Percentiles rank a stretch among this genome's conserved stretches.
Evolutionary conservation across 2,329 filamentous ascomycete genomes (phyloP).

Genomic region (Nannizzia gypsea): DNA sequence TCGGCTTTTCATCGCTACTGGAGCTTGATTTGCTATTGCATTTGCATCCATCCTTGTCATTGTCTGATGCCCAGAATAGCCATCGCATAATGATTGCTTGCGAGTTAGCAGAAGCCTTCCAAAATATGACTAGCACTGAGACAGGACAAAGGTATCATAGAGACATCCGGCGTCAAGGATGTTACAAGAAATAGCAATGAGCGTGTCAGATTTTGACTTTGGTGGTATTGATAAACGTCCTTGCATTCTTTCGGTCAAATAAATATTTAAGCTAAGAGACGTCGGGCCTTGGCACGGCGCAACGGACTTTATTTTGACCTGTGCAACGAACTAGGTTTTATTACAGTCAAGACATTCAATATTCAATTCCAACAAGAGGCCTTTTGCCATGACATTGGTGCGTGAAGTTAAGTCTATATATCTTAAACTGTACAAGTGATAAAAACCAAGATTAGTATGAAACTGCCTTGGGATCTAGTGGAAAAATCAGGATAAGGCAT

Average conservation of each 20-base stretch:
- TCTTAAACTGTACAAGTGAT: neutral
- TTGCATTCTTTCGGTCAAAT: neutral
- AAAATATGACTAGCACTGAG: neutral
- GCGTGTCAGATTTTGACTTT: neutral
- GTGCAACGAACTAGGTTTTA: neutral
- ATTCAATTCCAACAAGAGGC: neutral
- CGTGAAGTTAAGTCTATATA: neutral
- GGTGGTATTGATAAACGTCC: neutral
- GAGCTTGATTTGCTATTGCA: neutral
- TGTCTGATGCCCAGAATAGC: constrained; percentile 34
- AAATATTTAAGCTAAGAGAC: neutral
- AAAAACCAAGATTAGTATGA: neutral
- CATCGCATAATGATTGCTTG: constrained; percentile 34
- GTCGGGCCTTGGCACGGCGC: neutral
- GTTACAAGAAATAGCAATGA: neutral
- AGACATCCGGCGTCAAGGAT: neutral
- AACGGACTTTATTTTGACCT: neutral
- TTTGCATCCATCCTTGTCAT: neutral
- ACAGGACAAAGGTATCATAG: neutral
- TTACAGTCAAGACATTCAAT: neutral
- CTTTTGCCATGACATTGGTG: neutral
- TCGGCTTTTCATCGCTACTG: neutral
- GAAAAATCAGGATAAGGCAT: neutral
- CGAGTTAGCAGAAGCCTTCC: neutral
- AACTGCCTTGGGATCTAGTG: neutral